Evolutionary conservation across 2,329 filamentous ascomycete species (phyloP), one percentile per base, ranked within the genome.

Genomic region (Sphaerulina vaccinii): DNA sequence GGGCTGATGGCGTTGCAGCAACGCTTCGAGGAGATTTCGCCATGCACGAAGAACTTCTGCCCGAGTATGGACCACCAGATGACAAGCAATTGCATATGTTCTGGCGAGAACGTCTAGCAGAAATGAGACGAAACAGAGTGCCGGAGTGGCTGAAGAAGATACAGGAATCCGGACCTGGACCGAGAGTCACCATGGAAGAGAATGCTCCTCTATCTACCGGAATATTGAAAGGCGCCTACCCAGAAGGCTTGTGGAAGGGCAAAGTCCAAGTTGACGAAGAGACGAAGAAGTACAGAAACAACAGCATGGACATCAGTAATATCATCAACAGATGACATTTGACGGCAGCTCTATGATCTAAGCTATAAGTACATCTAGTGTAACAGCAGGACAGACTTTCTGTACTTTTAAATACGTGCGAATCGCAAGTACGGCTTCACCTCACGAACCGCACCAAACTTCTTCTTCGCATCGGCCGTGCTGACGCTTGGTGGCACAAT

Each of bases 401-500:
- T 18, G 36, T 4, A 4, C 37, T 32, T 32, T n/a, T 53, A 66
- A 51, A 68, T 58, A 51, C 71, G 71, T 37, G 87, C 89, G 73
- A 85, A 90, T 70, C 87, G 79, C 68, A 91, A 78, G 74, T 91
- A 84, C 65, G 80, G 79, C 75, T 82, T 83, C 45, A 84, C 72
- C 69, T 81, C 79, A 61, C 75, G 72, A 29, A 85, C 74, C 52
- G 92, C 80, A 57, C 88, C 88, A 80, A 95, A 96, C 68, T 95
- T 84, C 75, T 86, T 84, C 80, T 85, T 86, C 68, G 90, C 91
- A 75, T 93, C 86, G 71, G 88, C 87, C 57, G 89, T 90, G 70
- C 83, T 86, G 69, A 96, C 83, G 56, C 78, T 79, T 40, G 90
- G 89, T 68, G 90, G 89, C 58, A 96, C 88, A 68, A 96, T 95